Conservation (phyloP, 2,329 filamentous ascomycete species). For the Epicoccum nigrum region DNA sequence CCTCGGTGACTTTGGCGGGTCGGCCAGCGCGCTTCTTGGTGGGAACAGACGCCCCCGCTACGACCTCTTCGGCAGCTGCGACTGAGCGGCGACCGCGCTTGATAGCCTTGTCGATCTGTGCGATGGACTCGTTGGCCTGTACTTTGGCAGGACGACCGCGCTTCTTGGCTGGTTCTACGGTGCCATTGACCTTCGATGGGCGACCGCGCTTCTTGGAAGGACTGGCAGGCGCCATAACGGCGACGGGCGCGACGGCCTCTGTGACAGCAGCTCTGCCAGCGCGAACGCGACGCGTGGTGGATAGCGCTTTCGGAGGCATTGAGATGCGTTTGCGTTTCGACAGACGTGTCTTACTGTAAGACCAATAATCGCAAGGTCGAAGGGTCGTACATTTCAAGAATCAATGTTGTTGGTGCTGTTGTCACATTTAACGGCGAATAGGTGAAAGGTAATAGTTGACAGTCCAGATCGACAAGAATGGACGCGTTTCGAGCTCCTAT, state of each 20-base stretch:
- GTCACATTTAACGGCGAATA: too few species aligned
- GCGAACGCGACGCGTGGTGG: conserved; percentile 17
- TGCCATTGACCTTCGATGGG: conserved; percentile 15
- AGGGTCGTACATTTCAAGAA: too few species aligned
- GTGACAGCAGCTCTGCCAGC: conserved; percentile 18
- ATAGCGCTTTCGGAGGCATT: conserved; percentile 25
- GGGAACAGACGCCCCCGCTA: conserved; percentile 4
- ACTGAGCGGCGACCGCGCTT: conserved; percentile 24
- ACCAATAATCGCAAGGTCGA: too few species aligned
- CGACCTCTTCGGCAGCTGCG: conserved; percentile 7
- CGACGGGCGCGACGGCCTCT: conserved; percentile 8
- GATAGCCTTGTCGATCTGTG: conserved; percentile 14
- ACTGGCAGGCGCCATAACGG: conserved; percentile 3
- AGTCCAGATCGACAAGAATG: too few species aligned
- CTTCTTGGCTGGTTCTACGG: conserved; percentile 24
- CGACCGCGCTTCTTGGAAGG: conserved; percentile 26
- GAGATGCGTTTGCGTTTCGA: neutral
- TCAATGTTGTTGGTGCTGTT: too few species aligned
- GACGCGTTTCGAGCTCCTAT: too few species aligned
- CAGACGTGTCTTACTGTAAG: neutral
- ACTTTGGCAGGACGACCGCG: conserved; percentile 30
- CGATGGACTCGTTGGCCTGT: conserved; percentile 9
- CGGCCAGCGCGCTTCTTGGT: conserved; percentile 20
- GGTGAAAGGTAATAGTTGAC: too few species aligned
- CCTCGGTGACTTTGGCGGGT: conserved; percentile 7